Evolutionary conservation across 2,329 filamentous ascomycete species (phyloP), one percentile per base, ranked within the genome.

Genomic region (Colletotrichum orbiculare): DNA sequence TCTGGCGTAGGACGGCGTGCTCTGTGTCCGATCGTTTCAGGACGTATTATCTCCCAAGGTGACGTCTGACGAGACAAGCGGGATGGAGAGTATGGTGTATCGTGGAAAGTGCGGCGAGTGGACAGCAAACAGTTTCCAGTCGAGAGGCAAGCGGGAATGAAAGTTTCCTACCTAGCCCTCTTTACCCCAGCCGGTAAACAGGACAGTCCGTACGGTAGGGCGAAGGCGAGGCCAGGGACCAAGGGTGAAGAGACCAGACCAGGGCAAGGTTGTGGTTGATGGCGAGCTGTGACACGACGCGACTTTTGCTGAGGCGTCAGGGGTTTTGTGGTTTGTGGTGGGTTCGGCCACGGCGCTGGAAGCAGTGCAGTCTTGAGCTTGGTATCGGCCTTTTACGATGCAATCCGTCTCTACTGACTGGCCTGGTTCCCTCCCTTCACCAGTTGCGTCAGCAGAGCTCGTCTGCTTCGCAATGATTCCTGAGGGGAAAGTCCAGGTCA

Each of bases 231-330:
- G n/a, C 58, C 35, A 50, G 34, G 48, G 38, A 50, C 48, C 48
- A 53, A 42, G 42, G 43, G 42, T 35, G 25, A 45, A 25, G 33
- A 56, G 52, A 35, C 52, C 39, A 54, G 54, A 43, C 43, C n/a
- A 47, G 48, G 50, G 58, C 34, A 56, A 65, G 58, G 50, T 45
- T 34, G 45, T 33, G 17, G 42, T 45, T 12, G 13, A n/a, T 17
- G 41, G 48, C 37, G 54, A 52, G 54, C 52, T 66, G 52, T 57
- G 58, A 57, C 58, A 66, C 59, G 37, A 66, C 52, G 62, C 52
- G 58, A 65, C 52, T 42, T 56, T 52, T 48, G 17, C 25, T 5
- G 25, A n/a, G 52, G 58, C 52, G 63, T 66, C 63, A 66, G 63
- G 63, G 63, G 63, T 66, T 25, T 25, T 25, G 3, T 25, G 25